Percentiles rank a stretch among this genome's conserved stretches.
Conservation (phyloP, 129 eudicot genomes). For the Flaveria robusta region DNA sequence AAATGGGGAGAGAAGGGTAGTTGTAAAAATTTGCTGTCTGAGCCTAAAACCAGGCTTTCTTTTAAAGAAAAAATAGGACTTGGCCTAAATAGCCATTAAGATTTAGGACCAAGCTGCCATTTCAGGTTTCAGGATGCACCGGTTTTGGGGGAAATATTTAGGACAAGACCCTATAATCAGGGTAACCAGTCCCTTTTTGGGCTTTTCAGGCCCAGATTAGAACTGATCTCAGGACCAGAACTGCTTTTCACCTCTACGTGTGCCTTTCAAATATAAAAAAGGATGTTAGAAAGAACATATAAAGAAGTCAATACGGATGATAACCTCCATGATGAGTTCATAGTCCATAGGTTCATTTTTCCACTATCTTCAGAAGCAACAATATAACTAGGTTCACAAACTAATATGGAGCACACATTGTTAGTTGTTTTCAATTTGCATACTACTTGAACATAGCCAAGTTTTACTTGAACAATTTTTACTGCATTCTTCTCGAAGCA, state of each 20-base stretch:
- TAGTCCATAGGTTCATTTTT: constrained; percentile 78
- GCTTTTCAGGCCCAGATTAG: too few relatives aligned
- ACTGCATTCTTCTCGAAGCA: constrained; percentile 68
- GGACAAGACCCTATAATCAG: not conserved
- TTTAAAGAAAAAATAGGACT: not conserved
- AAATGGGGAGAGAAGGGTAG: too few relatives aligned
- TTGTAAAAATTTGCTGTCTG: not conserved
- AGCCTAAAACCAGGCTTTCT: not conserved
- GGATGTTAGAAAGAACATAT: constrained; percentile 11
- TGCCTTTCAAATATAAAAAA: not conserved
- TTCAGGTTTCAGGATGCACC: not conserved
- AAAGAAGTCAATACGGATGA: constrained; percentile 13
- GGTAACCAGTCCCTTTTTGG: too few relatives aligned
- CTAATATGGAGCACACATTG: constrained; percentile 61
- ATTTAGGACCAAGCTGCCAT: not conserved
- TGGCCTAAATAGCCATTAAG: not conserved
- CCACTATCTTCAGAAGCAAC: constrained; percentile 83
- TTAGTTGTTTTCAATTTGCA: constrained; percentile 52
- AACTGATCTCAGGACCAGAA: not conserved
- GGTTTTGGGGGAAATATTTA: not conserved
- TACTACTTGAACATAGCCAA: constrained; percentile 65
- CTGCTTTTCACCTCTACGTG: not conserved
- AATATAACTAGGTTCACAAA: constrained; percentile 73
- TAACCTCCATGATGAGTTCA: constrained; percentile 95
- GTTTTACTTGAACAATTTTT: constrained; percentile 70